A percentile compares a stretch with the other conserved stretches of the same genome.
These are phyloP conservation scores for Drosera capensis DNA, from an alignment of 148 eudicot genomes.

Conservation along the genomic window DNA sequence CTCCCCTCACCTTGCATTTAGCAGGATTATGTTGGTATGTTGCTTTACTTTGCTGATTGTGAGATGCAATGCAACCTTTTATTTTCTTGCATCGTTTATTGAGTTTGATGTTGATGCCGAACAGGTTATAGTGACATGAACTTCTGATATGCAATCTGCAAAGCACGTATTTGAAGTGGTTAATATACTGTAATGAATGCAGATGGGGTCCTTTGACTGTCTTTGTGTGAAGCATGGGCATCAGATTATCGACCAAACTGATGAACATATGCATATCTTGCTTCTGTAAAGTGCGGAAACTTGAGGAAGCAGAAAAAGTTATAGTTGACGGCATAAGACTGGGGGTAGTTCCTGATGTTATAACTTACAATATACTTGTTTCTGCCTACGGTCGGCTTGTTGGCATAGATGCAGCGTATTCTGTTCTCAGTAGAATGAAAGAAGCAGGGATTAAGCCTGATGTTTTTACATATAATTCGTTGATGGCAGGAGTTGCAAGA, in stretches of 20 bases:
- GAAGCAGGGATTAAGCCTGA: slow-evolving; percentile 74
- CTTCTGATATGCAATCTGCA: no score
- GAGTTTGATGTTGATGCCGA: no score
- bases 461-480: slow-evolving; percentile 59
- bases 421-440: slow-evolving; percentile 53
- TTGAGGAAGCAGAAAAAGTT: slow-evolving; percentile 69
- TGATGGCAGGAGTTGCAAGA: slow-evolving; percentile 68
- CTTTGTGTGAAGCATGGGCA: slow-evolving; percentile 10
- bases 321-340: slow-evolving; percentile 69
- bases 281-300: slow-evolving; percentile 42
- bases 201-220: neutral
- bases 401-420: slow-evolving; percentile 57
- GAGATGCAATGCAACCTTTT: no score
- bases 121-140: no score
- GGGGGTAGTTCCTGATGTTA: slow-evolving; percentile 74
- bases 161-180: no score
- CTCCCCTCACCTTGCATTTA: no score
- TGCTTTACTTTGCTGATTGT: no score
- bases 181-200: no score
- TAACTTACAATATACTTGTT: slow-evolving; percentile 76
- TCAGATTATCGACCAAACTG: slow-evolving; percentile 51
- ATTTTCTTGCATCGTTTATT: no score
- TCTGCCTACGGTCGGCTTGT: slow-evolving; percentile 68
- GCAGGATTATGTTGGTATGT: no score
- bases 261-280: slow-evolving; percentile 67